Conservation (phyloP, 2,329 filamentous ascomycete species). For the Teratosphaeriaceae sp. region DNA sequence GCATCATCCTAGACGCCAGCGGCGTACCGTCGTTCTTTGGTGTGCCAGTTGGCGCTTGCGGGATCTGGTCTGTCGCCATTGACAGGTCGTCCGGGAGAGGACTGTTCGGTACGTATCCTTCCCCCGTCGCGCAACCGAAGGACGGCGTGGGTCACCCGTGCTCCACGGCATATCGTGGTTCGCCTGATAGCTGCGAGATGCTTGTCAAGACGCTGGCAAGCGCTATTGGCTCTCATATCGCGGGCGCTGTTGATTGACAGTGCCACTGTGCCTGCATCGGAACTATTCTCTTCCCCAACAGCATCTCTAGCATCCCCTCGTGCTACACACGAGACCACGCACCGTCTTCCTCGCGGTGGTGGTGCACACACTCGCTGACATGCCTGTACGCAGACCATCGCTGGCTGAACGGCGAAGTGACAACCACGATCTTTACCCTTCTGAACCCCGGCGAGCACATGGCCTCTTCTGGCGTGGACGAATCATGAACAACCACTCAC, state of each 20-base stretch:
- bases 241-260: neutral
- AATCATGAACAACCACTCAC: conserved; percentile 20
- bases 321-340: too few relatives aligned
- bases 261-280: too few relatives aligned
- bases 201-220: conserved; percentile 8
- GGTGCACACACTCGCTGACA: conserved; percentile 16
- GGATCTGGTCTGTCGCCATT: conserved; percentile 29
- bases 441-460: conserved; percentile 1
- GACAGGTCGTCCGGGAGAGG: conserved; percentile 27
- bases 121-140: conserved; percentile 8
- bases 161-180: conserved; percentile 10
- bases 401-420: conserved; percentile 21
- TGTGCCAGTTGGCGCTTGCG: conserved; percentile 24
- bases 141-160: conserved; percentile 10
- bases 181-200: conserved; percentile 8
- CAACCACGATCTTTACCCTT: conserved; percentile 3
- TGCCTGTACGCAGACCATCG: conserved; percentile 24
- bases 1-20: conserved; percentile 13
- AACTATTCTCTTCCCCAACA: too few relatives aligned
- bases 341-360: too few relatives aligned
- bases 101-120: conserved; percentile 25
- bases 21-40: conserved; percentile 20
- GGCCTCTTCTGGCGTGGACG: conserved; percentile 20
- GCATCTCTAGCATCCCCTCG: too few relatives aligned
- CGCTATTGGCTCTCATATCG: conserved; percentile 7